These are phyloP conservation scores for Hypoxylon intermedium DNA, from an alignment of 495 filamentous ascomycete genomes.

Conservation along the genomic window DNA sequence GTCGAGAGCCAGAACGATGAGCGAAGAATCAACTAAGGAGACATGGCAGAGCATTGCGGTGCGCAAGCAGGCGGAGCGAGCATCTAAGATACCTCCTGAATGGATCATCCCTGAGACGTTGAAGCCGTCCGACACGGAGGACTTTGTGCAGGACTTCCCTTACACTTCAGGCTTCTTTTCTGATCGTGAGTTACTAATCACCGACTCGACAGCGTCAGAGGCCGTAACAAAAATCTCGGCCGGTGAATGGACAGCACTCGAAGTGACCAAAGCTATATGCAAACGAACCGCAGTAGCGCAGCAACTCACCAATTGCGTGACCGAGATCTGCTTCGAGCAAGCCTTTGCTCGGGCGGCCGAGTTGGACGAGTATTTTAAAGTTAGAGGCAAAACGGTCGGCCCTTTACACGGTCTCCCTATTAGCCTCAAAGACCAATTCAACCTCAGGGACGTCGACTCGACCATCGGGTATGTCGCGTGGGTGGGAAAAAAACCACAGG, in stretches of 20 bases:
- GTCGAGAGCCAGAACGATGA: not conserved
- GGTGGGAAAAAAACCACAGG: constrained; percentile 54
- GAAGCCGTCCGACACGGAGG: not conserved
- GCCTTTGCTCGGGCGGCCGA: constrained; percentile 60
- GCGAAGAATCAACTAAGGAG: constrained; percentile 3
- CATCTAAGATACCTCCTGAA: constrained; percentile 55
- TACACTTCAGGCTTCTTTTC: constrained; percentile 60
- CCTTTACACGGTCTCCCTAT: constrained; percentile 70
- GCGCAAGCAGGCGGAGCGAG: constrained; percentile 56
- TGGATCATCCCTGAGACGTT: constrained; percentile 45
- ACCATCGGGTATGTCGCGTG: constrained; percentile 61
- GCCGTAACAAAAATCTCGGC: constrained; percentile 55
- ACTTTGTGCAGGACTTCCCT: constrained; percentile 50
- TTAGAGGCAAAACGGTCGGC: constrained; percentile 58
- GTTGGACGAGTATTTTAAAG: constrained; percentile 57
- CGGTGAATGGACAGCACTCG: constrained; percentile 47
- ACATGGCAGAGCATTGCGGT: constrained; percentile 45
- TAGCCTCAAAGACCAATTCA: constrained; percentile 66
- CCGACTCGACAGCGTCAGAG: constrained; percentile 52
- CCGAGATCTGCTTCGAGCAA: constrained; percentile 67
- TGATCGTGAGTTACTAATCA: constrained; percentile 62
- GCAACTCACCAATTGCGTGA: constrained; percentile 66
- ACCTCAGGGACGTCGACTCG: constrained; percentile 59
- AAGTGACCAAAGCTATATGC: constrained; percentile 35
- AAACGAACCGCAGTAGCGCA: constrained; percentile 64